phyloP scores from a whole-genome alignment of 116 monocot genomes.

The Dioscorea cayenensis region DNA sequence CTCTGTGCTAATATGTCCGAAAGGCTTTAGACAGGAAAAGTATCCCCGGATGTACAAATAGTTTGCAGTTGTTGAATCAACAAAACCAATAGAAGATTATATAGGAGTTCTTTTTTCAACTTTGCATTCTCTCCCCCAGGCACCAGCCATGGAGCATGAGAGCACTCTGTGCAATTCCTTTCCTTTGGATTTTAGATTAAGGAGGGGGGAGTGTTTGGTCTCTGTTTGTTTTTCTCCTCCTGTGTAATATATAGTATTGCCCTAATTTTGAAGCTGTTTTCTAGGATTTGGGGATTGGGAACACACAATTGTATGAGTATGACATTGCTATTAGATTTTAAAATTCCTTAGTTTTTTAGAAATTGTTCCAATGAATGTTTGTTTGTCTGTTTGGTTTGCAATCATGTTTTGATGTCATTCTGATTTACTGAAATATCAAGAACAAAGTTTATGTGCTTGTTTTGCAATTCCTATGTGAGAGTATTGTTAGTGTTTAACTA shows the following conservation, averaged over 20 bases:
- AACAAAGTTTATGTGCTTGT: too few species aligned
- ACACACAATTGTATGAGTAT: too few species aligned
- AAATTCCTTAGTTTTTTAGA: too few species aligned
- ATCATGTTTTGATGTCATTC: too few species aligned
- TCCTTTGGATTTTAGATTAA: background rate
- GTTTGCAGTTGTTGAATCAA: background rate
- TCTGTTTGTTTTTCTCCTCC: background rate
- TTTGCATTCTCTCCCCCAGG: background rate
- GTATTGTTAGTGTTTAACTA: too few species aligned
- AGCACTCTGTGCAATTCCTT: background rate
- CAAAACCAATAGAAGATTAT: background rate
- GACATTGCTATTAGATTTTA: too few species aligned
- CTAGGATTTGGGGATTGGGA: too few species aligned
- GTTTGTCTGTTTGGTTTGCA: too few species aligned
- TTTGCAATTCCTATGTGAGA: too few species aligned
- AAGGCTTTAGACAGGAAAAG: conserved; percentile 14
- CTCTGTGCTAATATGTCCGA: conserved; percentile 51
- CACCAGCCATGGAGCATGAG: background rate
- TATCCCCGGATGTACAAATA: background rate
- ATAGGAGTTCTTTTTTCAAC: background rate
- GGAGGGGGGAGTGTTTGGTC: background rate
- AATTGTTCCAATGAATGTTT: too few species aligned
- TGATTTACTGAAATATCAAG: too few species aligned
- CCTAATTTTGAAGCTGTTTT: background rate
- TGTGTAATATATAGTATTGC: background rate